A percentile compares a stretch with the other conserved stretches of the same genome.
phyloP scores from a whole-genome alignment of 495 filamentous ascomycete genomes.

The Tuber microsphaerosporum region DNA sequence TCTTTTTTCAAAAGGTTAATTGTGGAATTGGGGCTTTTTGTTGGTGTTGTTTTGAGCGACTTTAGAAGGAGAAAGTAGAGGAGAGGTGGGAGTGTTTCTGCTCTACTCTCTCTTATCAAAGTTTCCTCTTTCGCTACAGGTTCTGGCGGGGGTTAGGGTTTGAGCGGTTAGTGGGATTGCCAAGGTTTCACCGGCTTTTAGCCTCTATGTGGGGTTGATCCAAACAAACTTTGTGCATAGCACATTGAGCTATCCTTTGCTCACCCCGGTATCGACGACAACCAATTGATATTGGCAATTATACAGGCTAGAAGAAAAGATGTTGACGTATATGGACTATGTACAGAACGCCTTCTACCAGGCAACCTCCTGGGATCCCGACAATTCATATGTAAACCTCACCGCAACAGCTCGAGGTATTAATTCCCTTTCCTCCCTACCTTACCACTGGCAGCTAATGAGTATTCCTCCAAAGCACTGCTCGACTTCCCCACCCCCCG shows the following conservation, averaged over 20 bases:
- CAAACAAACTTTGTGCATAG: not conserved
- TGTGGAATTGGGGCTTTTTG: not conserved
- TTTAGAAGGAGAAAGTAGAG: slow-evolving; percentile 12
- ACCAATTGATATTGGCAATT: not conserved
- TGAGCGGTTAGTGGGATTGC: slow-evolving; percentile 8
- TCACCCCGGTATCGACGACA: not conserved
- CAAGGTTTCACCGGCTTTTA: slow-evolving; percentile 19
- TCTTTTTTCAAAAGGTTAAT: not conserved
- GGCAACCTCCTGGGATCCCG: slow-evolving; percentile 78
- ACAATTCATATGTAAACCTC: slow-evolving; percentile 85
- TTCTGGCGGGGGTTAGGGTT: slow-evolving; percentile 19
- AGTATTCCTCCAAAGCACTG: slow-evolving; percentile 46
- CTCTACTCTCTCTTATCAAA: slow-evolving; percentile 16
- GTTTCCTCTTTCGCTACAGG: slow-evolving; percentile 17
- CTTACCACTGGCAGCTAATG: slow-evolving; percentile 11
- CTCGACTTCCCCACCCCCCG: slow-evolving; percentile 56
- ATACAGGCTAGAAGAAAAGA: slow-evolving; percentile 42
- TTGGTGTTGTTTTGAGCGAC: not conserved
- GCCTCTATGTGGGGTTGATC: slow-evolving; percentile 8
- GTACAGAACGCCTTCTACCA: slow-evolving; percentile 87
- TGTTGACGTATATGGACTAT: slow-evolving; percentile 99
- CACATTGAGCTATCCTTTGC: not conserved
- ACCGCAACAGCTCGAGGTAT: slow-evolving; percentile 78
- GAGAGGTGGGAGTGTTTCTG: slow-evolving; percentile 8
- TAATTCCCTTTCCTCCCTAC: slow-evolving; percentile 10